Evolutionary conservation across 192 early-diverging fungal species (phyloP).

Genomic region (Coemansia sp.): DNA sequence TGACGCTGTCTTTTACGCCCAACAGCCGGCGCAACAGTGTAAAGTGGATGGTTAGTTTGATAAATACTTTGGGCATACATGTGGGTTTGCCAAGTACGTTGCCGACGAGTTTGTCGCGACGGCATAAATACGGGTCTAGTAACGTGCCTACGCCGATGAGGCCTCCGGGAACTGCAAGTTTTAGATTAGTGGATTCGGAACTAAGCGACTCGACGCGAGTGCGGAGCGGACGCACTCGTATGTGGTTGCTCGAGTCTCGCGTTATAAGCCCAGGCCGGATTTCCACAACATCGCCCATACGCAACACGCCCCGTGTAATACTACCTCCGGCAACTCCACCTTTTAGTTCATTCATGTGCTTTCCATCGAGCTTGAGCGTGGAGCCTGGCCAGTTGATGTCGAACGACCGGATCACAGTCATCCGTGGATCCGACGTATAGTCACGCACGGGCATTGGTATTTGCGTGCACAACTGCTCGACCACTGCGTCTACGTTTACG

Average conservation of each 20-base stretch:
- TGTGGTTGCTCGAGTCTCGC: background rate
- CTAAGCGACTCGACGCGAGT: conserved; percentile 13
- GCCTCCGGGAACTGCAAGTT: conserved; percentile 97
- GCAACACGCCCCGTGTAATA: background rate
- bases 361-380: background rate
- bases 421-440: conserved; percentile 81
- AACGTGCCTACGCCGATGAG: conserved; percentile 96
- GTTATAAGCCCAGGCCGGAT: background rate
- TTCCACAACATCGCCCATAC: background rate
- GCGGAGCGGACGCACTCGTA: background rate
- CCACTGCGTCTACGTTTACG: background rate
- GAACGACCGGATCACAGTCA: conserved; percentile 97
- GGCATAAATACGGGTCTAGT: conserved; percentile 92
- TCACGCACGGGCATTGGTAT: conserved; percentile 92
- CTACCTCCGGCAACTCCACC: background rate
- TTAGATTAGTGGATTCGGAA: conserved; percentile 83
- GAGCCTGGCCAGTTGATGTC: conserved; percentile 95
- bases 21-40: conserved; percentile 90
- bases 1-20: too few species aligned
- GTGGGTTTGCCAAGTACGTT: conserved; percentile 89
- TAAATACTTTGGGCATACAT: conserved; percentile 87
- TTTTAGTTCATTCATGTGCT: background rate
- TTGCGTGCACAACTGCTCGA: conserved; percentile 22
- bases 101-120: conserved; percentile 92
- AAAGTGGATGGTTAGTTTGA: conserved; percentile 92